Evolutionary conservation across 2,329 filamentous ascomycete genomes (phyloP).

Genomic region (Endoconidiophora polonica): DNA sequence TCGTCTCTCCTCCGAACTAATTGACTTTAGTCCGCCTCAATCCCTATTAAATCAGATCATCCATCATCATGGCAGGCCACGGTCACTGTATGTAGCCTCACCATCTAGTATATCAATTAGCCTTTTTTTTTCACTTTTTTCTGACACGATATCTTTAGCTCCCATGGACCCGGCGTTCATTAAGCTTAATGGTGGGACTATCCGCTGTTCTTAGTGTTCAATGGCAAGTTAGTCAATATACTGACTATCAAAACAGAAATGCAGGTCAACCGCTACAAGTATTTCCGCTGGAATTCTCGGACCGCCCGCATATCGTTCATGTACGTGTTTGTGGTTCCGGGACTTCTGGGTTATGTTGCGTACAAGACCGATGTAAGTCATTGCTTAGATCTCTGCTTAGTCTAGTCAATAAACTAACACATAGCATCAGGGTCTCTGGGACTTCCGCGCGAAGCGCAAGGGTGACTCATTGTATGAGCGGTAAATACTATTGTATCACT

Average conservation of each 20-base stretch:
- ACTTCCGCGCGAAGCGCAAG: conserved; percentile 72
- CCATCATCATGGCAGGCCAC: conserved; percentile 9
- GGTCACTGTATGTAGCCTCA: conserved; percentile 5
- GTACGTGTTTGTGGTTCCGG: conserved; percentile 59
- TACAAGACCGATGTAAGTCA: conserved; percentile 72
- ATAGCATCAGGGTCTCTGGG: conserved; percentile 56
- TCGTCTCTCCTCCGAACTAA: background rate
- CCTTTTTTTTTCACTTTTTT: no score
- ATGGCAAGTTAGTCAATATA: background rate
- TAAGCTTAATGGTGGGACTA: conserved; percentile 11
- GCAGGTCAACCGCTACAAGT: conserved; percentile 71
- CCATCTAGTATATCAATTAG: background rate
- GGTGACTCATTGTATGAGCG: conserved; percentile 74
- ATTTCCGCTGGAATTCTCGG: conserved; percentile 82
- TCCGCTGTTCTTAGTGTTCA: background rate
- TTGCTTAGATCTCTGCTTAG: background rate
- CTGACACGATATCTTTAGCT: background rate
- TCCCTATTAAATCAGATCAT: background rate
- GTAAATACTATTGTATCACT: conserved; percentile 24
- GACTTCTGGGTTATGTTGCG: conserved; percentile 50
- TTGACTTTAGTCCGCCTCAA: background rate
- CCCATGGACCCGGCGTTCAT: conserved; percentile 14
- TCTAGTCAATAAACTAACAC: background rate
- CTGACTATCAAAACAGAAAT: conserved; percentile 41
- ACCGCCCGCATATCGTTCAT: conserved; percentile 66